These are phyloP conservation scores for Leucocoprinus sp. DNA, from an alignment of 768 basidiomycete genomes.

Conservation along the genomic window DNA sequence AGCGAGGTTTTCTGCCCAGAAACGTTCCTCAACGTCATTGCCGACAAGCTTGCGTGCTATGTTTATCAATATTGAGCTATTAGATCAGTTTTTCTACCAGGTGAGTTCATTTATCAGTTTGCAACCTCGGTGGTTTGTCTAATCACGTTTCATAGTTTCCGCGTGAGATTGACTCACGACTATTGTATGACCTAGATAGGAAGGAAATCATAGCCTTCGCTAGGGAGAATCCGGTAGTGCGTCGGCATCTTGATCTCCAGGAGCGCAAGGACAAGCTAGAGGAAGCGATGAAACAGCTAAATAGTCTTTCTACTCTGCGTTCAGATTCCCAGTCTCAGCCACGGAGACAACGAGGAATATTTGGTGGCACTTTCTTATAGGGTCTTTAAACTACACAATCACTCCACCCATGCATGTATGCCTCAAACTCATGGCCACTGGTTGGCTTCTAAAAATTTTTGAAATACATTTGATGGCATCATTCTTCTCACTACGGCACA, in stretches of 20 bases:
- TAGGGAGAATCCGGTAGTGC: constrained; percentile 86
- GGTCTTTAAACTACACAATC: not conserved
- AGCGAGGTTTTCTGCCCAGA: constrained; percentile 92
- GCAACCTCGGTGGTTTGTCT: constrained; percentile 3
- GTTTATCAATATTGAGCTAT: constrained; percentile 98
- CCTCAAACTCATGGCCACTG: not conserved
- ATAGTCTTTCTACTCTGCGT: constrained; percentile 82
- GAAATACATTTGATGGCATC: not conserved
- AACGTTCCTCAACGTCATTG: constrained; percentile 92
- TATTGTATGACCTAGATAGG: constrained; percentile 90
- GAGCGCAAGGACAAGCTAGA: constrained; percentile 97
- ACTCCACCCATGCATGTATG: not conserved
- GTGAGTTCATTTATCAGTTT: constrained; percentile 31
- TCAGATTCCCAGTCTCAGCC: constrained; percentile 70
- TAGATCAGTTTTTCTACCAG: constrained; percentile 99
- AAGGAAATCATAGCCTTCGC: constrained; percentile 88
- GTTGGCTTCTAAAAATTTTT: not conserved
- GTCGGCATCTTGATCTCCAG: constrained; percentile 85
- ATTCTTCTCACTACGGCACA: constrained; percentile 6
- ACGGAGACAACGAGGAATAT: constrained; percentile 70
- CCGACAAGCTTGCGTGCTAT: constrained; percentile 94
- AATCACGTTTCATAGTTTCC: constrained; percentile 59
- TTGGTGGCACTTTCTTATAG: constrained; percentile 70
- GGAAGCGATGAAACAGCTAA: constrained; percentile 94
- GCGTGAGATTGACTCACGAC: constrained; percentile 89